These are phyloP conservation scores for Logfia minima DNA, from an alignment of 129 eudicot genomes.

Conservation along the genomic window DNA sequence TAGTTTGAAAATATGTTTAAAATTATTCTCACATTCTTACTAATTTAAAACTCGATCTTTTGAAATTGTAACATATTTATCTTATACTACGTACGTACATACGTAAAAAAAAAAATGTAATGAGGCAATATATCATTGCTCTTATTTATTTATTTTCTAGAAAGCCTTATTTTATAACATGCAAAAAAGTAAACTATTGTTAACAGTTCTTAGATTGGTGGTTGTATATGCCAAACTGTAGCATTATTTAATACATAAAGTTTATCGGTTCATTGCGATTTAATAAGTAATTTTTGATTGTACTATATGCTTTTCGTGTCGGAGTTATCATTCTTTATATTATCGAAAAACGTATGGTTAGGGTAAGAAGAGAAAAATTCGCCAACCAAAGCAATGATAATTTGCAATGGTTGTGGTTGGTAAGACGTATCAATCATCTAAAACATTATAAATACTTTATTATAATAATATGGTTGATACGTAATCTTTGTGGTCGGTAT, in stretches of 20 bases:
- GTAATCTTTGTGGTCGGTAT: constrained; percentile 15
- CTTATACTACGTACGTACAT: too few relatives aligned
- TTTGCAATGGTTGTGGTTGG: background rate
- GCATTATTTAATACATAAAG: background rate
- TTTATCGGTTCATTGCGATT: background rate
- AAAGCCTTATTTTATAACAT: too few relatives aligned
- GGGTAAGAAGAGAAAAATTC: background rate
- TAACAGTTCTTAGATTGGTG: background rate
- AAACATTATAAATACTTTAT: background rate
- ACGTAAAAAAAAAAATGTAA: too few relatives aligned
- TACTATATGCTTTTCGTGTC: background rate
- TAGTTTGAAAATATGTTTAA: too few relatives aligned
- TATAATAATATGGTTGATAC: constrained; percentile 16
- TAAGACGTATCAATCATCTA: constrained; percentile 16
- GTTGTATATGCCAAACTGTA: background rate
- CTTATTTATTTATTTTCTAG: too few relatives aligned
- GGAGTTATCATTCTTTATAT: background rate
- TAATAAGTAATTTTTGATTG: background rate
- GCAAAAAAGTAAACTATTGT: too few relatives aligned
- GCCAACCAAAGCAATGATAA: background rate
- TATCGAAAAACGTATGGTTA: background rate
- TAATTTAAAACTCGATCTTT: too few relatives aligned
- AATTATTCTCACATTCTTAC: too few relatives aligned
- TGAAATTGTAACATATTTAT: too few relatives aligned
- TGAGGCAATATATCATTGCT: too few relatives aligned